phyloP scores from a whole-genome alignment of 2,329 filamentous ascomycete genomes.

The Coleophoma eucalyptorum region DNA sequence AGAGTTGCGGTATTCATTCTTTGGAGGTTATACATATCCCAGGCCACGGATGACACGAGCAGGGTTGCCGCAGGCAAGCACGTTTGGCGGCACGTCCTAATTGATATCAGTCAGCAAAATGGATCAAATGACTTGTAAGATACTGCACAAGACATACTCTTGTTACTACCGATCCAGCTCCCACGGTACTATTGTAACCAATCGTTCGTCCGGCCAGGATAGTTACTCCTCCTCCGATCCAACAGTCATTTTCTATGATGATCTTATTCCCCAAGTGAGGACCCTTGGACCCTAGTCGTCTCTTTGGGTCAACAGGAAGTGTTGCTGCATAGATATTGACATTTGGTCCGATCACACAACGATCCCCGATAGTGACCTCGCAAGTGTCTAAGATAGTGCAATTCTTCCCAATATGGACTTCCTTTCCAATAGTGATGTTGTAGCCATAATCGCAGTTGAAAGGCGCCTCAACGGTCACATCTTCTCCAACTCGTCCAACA shows the following conservation, averaged over 20 bases:
- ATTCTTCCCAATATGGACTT: slow-evolving; percentile 77
- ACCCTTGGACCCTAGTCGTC: slow-evolving; percentile 70
- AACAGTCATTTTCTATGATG: slow-evolving; percentile 70
- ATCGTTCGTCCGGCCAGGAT: slow-evolving; percentile 55
- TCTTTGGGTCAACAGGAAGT: slow-evolving; percentile 67
- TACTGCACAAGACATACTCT: slow-evolving; percentile 34
- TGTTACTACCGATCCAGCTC: slow-evolving; percentile 50
- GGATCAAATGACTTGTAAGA: not conserved
- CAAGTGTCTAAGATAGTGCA: slow-evolving; percentile 87
- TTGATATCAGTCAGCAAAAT: slow-evolving; percentile 1
- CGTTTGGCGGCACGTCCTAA: slow-evolving; percentile 30
- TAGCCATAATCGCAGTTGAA: slow-evolving; percentile 96
- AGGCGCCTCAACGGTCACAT: slow-evolving; percentile 77
- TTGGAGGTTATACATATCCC: not conserved
- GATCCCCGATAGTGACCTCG: slow-evolving; percentile 75
- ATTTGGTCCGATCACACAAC: slow-evolving; percentile 74
- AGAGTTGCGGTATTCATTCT: no score
- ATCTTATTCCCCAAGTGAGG: slow-evolving; percentile 68
- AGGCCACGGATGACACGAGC: slow-evolving; percentile 26
- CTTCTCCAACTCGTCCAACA: slow-evolving; percentile 64
- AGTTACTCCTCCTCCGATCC: slow-evolving; percentile 58
- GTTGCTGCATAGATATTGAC: slow-evolving; percentile 82
- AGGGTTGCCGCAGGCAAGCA: slow-evolving; percentile 28
- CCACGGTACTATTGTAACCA: slow-evolving; percentile 47
- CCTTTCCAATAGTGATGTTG: slow-evolving; percentile 83